Evolutionary conservation across 2,329 filamentous ascomycete genomes (phyloP).

Genomic region (Neodidymelliopsis sp.): DNA sequence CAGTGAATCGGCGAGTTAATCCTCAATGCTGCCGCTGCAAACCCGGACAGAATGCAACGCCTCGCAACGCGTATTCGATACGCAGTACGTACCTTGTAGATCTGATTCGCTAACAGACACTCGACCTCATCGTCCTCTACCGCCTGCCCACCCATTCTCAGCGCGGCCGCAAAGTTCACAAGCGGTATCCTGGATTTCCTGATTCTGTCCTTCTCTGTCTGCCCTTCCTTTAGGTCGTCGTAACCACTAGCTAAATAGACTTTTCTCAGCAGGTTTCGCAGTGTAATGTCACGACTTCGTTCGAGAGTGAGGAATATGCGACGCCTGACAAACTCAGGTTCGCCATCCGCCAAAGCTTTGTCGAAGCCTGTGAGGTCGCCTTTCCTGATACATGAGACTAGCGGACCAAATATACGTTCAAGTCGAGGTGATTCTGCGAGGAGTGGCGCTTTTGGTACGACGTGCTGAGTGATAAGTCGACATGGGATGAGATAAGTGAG

Average conservation of each 20-base stretch:
- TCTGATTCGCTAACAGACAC: constrained; percentile 93
- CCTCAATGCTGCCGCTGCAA: no score
- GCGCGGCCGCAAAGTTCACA: constrained; percentile 82
- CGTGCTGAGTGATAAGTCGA: constrained; percentile 85
- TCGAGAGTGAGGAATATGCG: constrained; percentile 96
- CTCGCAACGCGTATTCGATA: not conserved
- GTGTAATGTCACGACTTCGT: constrained; percentile 85
- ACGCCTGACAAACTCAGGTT: constrained; percentile 91
- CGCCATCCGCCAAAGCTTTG: constrained; percentile 76
- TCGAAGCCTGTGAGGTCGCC: constrained; percentile 88
- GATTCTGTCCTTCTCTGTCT: constrained; percentile 67
- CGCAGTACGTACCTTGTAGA: constrained; percentile 81
- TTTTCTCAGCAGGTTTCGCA: constrained; percentile 90
- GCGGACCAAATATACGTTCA: constrained; percentile 77
- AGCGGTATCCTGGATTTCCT: constrained; percentile 79
- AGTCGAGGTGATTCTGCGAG: constrained; percentile 79
- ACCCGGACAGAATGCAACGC: no score
- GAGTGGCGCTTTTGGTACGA: constrained; percentile 75
- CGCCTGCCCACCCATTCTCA: constrained; percentile 72
- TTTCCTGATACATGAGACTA: constrained; percentile 79
- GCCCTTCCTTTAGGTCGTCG: constrained; percentile 73
- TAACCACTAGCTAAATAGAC: constrained; percentile 87
- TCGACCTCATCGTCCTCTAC: constrained; percentile 94
- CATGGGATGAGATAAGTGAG: constrained; percentile 95
- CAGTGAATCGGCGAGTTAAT: no score